phyloP scores from a whole-genome alignment of 305 asterid genomes.

The Euphrasia arctica region DNA sequence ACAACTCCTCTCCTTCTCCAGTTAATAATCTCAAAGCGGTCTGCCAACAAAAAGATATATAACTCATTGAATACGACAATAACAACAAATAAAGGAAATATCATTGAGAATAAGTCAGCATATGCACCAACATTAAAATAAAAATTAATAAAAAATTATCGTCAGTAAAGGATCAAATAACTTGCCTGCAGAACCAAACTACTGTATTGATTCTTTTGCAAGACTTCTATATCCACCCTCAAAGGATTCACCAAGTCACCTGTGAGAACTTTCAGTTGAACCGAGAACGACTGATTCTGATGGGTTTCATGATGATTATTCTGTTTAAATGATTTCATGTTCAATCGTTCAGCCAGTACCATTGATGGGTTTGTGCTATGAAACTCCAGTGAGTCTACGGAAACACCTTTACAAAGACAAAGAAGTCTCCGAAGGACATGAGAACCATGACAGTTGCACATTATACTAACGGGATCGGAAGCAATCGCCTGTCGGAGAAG shows the following conservation, averaged over 20 bases:
- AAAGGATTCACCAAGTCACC: slow-evolving; percentile 63
- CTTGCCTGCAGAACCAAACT: slow-evolving; percentile 90
- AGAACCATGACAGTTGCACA: slow-evolving; percentile 94
- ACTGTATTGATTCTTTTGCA: slow-evolving; percentile 66
- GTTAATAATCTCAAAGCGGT: slow-evolving; percentile 72
- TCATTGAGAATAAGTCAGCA: too few relatives aligned
- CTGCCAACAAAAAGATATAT: slow-evolving; percentile 44
- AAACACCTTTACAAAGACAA: slow-evolving; percentile 85
- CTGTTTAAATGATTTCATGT: slow-evolving; percentile 46
- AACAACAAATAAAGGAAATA: too few relatives aligned
- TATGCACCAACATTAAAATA: neutral
- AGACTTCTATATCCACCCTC: slow-evolving; percentile 46
- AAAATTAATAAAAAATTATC: neutral
- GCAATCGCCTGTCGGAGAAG: slow-evolving; percentile 56
- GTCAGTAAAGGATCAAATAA: too few relatives aligned
- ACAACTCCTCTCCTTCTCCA: slow-evolving; percentile 62
- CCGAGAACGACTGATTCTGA: slow-evolving; percentile 57
- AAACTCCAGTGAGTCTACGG: slow-evolving; percentile 64
- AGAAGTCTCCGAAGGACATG: slow-evolving; percentile 91
- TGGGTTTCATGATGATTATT: slow-evolving; percentile 34
- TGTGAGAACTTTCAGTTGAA: slow-evolving; percentile 57
- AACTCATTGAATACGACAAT: slow-evolving; percentile 24
- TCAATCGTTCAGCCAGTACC: slow-evolving; percentile 74
- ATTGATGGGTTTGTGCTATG: slow-evolving; percentile 64
- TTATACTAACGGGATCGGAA: slow-evolving; percentile 62